A percentile compares a stretch with the other conserved stretches of the same genome.
Evolutionary conservation across 139 green algal species (phyloP).

Genomic region (Pseudopediastrum boryanum): DNA sequence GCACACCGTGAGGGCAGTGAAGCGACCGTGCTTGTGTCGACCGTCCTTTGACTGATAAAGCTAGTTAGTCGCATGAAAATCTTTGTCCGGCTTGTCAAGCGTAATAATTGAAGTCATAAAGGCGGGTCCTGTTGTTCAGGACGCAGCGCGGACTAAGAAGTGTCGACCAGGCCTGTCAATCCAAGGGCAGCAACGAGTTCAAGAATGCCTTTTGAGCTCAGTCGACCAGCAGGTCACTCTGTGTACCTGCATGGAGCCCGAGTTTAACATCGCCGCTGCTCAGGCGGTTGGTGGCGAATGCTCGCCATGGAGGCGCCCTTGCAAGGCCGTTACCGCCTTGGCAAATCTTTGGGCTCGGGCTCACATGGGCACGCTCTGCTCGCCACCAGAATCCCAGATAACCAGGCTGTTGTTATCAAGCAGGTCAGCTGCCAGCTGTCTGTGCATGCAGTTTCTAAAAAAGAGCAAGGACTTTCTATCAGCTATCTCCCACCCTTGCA

Average conservation of each 20-base stretch:
- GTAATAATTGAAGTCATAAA: no score
- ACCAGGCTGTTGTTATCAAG: constrained; percentile 34
- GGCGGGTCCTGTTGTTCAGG: no score
- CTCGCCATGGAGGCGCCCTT: background rate
- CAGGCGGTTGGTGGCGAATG: background rate
- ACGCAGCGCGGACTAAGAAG: no score
- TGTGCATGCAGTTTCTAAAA: background rate
- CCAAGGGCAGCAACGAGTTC: background rate
- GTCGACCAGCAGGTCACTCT: background rate
- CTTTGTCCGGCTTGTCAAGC: no score
- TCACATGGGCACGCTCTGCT: constrained; percentile 26
- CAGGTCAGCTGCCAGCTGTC: constrained; percentile 17
- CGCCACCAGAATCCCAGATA: background rate
- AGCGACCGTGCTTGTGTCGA: no score
- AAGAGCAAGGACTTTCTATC: background rate
- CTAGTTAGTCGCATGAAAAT: no score
- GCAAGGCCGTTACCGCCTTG: background rate
- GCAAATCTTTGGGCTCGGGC: constrained; percentile 29
- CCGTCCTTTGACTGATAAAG: no score
- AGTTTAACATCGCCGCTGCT: background rate
- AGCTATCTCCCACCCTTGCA: background rate
- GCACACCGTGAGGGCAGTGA: no score
- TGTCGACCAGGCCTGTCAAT: background rate
- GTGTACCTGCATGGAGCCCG: constrained; percentile 9
- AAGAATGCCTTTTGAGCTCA: background rate